Conservation (phyloP, 2,329 filamentous ascomycete genomes). For the Hypocreales sp. region DNA sequence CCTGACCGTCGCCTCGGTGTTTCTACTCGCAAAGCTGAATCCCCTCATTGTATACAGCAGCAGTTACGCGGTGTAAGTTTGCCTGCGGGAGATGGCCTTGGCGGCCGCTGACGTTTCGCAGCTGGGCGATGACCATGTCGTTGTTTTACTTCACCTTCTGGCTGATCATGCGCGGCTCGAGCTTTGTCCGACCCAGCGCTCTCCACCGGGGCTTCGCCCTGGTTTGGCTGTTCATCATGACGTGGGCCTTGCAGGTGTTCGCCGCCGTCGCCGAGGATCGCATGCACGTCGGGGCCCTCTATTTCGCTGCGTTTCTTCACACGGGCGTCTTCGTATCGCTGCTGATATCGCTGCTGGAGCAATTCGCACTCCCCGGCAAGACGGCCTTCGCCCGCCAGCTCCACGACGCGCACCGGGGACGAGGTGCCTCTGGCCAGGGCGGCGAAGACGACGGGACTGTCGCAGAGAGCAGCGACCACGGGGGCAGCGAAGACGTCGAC, state of each 20-base stretch:
- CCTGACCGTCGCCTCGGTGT: constrained; percentile 56
- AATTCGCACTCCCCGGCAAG: constrained; percentile 62
- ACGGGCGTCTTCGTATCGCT: constrained; percentile 59
- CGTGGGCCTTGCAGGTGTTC: constrained; percentile 58
- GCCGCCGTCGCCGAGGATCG: constrained; percentile 65
- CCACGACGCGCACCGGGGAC: constrained; percentile 30
- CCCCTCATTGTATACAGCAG: constrained; percentile 86
- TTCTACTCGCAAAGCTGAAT: constrained; percentile 68
- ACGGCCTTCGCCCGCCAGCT: constrained; percentile 48
- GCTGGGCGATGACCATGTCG: constrained; percentile 73
- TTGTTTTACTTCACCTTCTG: constrained; percentile 70
- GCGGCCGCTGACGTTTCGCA: constrained; percentile 11
- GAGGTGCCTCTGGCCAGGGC: constrained; percentile 19
- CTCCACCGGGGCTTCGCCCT: constrained; percentile 68
- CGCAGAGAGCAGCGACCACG: constrained; percentile 1
- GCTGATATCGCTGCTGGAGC: constrained; percentile 61
- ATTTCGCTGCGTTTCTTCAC: constrained; percentile 70
- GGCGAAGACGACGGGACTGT: constrained; percentile 9
- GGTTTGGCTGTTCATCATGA: constrained; percentile 68
- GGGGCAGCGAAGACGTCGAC: constrained; percentile 5
- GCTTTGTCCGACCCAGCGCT: constrained; percentile 69
- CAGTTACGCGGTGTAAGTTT: constrained; percentile 54
- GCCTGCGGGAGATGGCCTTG: no score
- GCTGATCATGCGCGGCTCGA: constrained; percentile 66
- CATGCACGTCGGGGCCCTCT: constrained; percentile 57